Conservation (phyloP, 83 land plant genomes). For the Picea abies region DNA sequence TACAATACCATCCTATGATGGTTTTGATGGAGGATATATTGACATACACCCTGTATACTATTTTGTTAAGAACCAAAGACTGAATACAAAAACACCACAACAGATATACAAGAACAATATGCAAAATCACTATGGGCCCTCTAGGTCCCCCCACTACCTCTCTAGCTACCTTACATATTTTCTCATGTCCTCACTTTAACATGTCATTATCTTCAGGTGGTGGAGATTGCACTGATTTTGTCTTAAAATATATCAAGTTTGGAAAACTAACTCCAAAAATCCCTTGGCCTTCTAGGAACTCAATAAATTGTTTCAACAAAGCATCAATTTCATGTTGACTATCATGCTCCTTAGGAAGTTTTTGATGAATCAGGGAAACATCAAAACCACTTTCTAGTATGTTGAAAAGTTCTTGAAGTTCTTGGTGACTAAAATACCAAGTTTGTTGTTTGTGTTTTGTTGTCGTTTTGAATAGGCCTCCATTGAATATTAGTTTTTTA, state of each 20-base stretch:
- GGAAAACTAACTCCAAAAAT: conserved; percentile 94
- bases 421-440: no score
- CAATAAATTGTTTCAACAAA: conserved; percentile 44
- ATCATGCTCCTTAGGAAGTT: conserved; percentile 88
- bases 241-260: conserved; percentile 81
- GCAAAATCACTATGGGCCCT: no score
- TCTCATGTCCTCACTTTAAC: conserved; percentile 29
- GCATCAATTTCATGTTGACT: conserved; percentile 38
- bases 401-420: no score
- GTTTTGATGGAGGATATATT: no score
- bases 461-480: conserved; percentile 84
- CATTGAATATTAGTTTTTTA: conserved; percentile 91
- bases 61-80: no score
- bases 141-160: no score
- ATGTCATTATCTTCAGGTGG: conserved; percentile 42
- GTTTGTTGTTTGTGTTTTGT: no score
- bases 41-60: not conserved
- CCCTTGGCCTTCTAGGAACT: conserved; percentile 64
- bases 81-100: no score
- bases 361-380: conserved; percentile 87
- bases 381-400: conserved; percentile 17
- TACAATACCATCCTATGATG: not conserved
- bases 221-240: conserved; percentile 50
- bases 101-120: no score
- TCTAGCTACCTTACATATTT: no score